These are phyloP conservation scores for Dicorynia guianensis DNA, from an alignment of 306 rosid species.

Conservation along the genomic window DNA sequence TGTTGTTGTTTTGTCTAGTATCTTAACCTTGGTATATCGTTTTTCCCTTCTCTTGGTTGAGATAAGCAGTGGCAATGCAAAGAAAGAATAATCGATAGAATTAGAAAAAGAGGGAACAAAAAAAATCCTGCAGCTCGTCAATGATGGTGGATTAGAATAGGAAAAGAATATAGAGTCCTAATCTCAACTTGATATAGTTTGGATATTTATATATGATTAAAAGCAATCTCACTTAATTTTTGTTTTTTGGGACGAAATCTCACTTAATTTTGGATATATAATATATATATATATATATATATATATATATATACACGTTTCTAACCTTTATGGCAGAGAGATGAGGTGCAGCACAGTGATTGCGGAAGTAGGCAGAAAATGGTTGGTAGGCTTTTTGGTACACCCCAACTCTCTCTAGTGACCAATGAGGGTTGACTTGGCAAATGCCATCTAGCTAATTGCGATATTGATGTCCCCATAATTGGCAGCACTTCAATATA, in stretches of 20 bases:
- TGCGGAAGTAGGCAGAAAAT: constrained; percentile 44
- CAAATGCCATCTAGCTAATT: constrained; percentile 6
- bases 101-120: no score
- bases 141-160: constrained; percentile 24
- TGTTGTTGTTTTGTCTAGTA: constrained; percentile 45
- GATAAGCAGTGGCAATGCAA: background rate
- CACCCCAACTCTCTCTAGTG: constrained; percentile 36
- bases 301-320: background rate
- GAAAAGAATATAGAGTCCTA: background rate
- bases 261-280: no score
- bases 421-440: background rate
- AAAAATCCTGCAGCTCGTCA: constrained; percentile 25
- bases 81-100: background rate
- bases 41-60: constrained; percentile 38
- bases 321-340: background rate
- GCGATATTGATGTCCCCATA: background rate
- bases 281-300: no score
- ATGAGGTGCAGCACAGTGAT: constrained; percentile 1
- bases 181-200: no score
- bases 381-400: constrained; percentile 38
- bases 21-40: constrained; percentile 47
- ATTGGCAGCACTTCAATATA: background rate
- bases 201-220: background rate
- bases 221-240: no score
- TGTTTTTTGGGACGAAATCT: no score